Percentiles rank a stretch among this genome's conserved stretches.
phyloP scores from a whole-genome alignment of 2,329 filamentous ascomycete genomes.

The Colletotrichum caudatum region DNA sequence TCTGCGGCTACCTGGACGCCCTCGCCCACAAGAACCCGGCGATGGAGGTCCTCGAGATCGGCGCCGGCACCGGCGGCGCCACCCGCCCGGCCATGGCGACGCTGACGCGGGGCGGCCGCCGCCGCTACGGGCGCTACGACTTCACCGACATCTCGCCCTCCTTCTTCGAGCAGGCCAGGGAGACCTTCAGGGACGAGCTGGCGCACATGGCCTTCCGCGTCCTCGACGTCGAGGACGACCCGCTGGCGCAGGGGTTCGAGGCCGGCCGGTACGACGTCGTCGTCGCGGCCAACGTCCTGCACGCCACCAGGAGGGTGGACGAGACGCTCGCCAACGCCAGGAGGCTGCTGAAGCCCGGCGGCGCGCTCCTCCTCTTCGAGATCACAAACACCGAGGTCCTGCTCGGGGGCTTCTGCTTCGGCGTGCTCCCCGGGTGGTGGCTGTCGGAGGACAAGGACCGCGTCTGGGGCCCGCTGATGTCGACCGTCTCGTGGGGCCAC shows the following conservation, averaged over 20 bases:
- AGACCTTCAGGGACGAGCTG: slow-evolving; percentile 44
- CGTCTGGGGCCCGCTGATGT: slow-evolving; percentile 45
- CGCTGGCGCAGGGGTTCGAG: slow-evolving; percentile 46
- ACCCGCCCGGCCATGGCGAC: slow-evolving; percentile 46
- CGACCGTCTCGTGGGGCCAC: slow-evolving; percentile 43
- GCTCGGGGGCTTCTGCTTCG: slow-evolving; percentile 46
- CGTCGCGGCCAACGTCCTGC: slow-evolving; percentile 49
- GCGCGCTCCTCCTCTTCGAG: slow-evolving; percentile 49
- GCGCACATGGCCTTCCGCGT: slow-evolving; percentile 49
- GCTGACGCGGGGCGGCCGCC: slow-evolving; percentile 21
- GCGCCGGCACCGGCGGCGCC: slow-evolving; percentile 51
- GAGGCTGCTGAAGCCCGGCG: slow-evolving; percentile 48
- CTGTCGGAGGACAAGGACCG: slow-evolving; percentile 48
- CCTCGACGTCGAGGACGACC: slow-evolving; percentile 51
- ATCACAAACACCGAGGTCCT: slow-evolving; percentile 43
- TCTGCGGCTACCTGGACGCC: slow-evolving; percentile 44
- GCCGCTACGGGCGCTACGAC: slow-evolving; percentile 46
- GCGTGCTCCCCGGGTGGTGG: slow-evolving; percentile 50
- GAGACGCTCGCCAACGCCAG: slow-evolving; percentile 45
- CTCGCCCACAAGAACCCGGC: slow-evolving; percentile 49
- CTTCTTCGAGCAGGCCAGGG: slow-evolving; percentile 52
- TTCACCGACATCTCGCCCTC: slow-evolving; percentile 56
- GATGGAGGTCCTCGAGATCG: slow-evolving; percentile 53
- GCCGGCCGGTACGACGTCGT: slow-evolving; percentile 47
- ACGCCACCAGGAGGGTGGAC: slow-evolving; percentile 47